Percentiles rank a stretch among this genome's conserved stretches.
phyloP scores from a whole-genome alignment of 495 filamentous ascomycete species.

The Acidomyces sp. region DNA sequence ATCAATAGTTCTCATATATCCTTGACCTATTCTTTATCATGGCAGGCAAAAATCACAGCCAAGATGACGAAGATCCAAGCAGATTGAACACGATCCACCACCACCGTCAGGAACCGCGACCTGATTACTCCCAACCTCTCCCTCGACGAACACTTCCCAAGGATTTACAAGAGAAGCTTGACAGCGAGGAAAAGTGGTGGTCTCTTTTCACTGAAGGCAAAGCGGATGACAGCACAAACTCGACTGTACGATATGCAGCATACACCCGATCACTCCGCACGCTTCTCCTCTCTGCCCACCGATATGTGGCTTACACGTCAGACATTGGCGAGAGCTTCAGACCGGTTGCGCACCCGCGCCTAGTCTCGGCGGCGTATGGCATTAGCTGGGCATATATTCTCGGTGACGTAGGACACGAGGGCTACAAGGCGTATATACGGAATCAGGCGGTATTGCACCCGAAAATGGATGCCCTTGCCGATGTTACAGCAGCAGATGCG shows the following conservation, averaged over 20 bases:
- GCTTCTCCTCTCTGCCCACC: conserved; percentile 77
- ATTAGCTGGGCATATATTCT: conserved; percentile 85
- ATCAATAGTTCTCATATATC: no score
- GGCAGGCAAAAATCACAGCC: conserved; percentile 15
- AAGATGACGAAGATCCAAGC: conserved; percentile 8
- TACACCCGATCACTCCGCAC: conserved; percentile 55
- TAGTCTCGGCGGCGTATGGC: conserved; percentile 74
- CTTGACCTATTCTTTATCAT: conserved; percentile 25
- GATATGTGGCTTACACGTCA: conserved; percentile 94
- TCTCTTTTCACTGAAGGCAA: conserved; percentile 65
- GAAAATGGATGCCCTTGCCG: conserved; percentile 9
- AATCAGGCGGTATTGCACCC: conserved; percentile 54
- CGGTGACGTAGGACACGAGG: conserved; percentile 84
- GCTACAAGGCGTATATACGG: conserved; percentile 82
- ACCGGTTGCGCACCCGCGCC: conserved; percentile 72
- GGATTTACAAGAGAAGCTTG: conserved; percentile 58
- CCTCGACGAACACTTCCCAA: conserved; percentile 51
- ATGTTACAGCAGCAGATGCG: background rate
- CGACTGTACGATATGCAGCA: conserved; percentile 77
- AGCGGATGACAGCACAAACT: conserved; percentile 72
- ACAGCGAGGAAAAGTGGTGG: conserved; percentile 65
- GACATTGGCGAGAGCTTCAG: conserved; percentile 96
- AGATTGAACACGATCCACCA: conserved; percentile 22
- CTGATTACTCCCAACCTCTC: conserved; percentile 38
- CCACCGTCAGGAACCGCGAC: conserved; percentile 24